These are phyloP conservation scores for Hydrangea macrophylla DNA, from an alignment of 148 eudicot species.

Conservation along the genomic window DNA sequence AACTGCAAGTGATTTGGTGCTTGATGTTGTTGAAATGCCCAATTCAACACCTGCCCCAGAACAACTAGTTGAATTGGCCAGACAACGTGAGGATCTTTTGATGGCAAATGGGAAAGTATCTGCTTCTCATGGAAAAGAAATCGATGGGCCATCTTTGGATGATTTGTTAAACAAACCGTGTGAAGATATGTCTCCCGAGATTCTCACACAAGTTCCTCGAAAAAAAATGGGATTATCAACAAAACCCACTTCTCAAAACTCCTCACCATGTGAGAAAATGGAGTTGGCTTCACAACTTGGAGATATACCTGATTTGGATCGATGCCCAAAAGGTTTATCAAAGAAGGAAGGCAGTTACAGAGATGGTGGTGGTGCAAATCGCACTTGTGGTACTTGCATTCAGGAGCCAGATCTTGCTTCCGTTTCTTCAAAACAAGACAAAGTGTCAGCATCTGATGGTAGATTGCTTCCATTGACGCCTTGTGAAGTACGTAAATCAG, in stretches of 20 bases:
- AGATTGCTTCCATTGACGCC: constrained; percentile 17
- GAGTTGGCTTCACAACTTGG: constrained; percentile 1
- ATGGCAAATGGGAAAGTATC: constrained; percentile 9
- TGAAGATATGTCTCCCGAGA: constrained; percentile 4
- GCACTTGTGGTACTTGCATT: constrained; percentile 7
- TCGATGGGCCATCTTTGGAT: constrained; percentile 6
- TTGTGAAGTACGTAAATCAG: constrained; percentile 15
- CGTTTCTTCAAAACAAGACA: constrained; percentile 24
- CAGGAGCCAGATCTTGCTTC: constrained; percentile 23
- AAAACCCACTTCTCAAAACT: constrained; percentile 1
- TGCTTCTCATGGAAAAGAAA: neutral
- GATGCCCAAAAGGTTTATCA: constrained; percentile 1
- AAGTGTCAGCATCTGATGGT: constrained; percentile 15
- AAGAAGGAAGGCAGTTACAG: constrained; percentile 26
- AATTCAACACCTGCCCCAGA: constrained; percentile 16
- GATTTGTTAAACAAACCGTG: neutral
- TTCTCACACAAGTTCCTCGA: neutral
- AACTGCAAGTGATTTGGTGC: constrained; percentile 13
- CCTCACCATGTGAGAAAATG: constrained; percentile 6
- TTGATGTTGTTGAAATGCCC: constrained; percentile 13
- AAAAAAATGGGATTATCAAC: constrained; percentile 13
- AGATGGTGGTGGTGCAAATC: constrained; percentile 24
- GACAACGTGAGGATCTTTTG: constrained; percentile 1
- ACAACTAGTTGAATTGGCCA: constrained; percentile 1
- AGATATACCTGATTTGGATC: constrained; percentile 1